Evolutionary conservation across 257 asterid species (phyloP).

Genomic region (Parsonsia alboflavescens): DNA sequence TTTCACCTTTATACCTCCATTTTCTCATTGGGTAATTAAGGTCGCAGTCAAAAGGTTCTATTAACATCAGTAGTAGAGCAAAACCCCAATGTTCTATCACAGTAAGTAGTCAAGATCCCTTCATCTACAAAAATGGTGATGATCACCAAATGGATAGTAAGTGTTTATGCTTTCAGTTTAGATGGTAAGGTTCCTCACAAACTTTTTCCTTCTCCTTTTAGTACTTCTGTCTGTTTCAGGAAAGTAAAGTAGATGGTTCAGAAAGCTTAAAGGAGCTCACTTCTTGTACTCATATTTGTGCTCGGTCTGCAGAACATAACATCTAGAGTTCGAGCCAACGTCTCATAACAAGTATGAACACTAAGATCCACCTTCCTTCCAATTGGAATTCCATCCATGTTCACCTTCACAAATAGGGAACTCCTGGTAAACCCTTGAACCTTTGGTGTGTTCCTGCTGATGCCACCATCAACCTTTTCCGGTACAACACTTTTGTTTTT

Average conservation of each 20-base stretch:
- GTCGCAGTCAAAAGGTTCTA: not conserved
- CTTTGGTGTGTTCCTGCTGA: conserved; percentile 25
- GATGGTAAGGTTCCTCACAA: not conserved
- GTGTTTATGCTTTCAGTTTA: not conserved
- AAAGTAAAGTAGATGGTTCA: not conserved
- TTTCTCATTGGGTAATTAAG: not conserved
- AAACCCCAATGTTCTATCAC: not conserved
- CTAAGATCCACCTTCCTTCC: conserved; percentile 84
- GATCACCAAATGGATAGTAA: no score
- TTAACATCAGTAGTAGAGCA: not conserved
- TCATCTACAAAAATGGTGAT: not conserved
- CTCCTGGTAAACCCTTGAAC: conserved; percentile 31
- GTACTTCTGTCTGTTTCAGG: not conserved
- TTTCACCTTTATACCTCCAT: not conserved
- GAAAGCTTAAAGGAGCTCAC: conserved; percentile 30
- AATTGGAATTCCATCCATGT: conserved; percentile 77
- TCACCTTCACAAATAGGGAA: conserved; percentile 77
- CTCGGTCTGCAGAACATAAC: conserved; percentile 55
- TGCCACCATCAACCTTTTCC: conserved; percentile 20
- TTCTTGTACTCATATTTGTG: conserved; percentile 32
- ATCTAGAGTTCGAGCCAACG: conserved; percentile 58
- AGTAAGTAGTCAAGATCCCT: not conserved
- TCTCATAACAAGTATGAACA: conserved; percentile 64
- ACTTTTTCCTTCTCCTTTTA: not conserved
- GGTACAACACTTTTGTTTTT: conserved; percentile 19